Evolutionary conservation across 805 yeast species (phyloP).

Genomic region (Isabelozyma rhagii): DNA sequence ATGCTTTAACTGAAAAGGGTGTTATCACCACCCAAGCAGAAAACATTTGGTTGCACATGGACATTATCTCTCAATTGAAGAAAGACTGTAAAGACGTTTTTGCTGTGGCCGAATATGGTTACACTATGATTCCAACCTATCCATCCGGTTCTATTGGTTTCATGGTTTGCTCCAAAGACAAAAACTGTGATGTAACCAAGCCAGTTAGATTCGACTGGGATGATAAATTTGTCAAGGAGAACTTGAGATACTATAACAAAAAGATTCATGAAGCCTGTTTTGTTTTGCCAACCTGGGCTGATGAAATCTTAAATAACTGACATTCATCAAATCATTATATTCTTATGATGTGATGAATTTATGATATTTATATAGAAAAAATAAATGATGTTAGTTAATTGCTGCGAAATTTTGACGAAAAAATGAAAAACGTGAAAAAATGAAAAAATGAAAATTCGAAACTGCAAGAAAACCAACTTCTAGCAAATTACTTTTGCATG

Average conservation of each 20-base stretch:
- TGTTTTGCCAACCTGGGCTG: slow-evolving; percentile 90
- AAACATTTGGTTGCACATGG: slow-evolving; percentile 88
- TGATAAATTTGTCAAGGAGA: slow-evolving; percentile 56
- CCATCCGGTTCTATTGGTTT: slow-evolving; percentile 98
- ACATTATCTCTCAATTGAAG: slow-evolving; percentile 77
- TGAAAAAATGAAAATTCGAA: no score
- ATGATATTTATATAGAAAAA: neutral
- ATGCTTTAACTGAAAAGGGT: slow-evolving; percentile 91
- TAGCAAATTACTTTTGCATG: no score
- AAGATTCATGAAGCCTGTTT: slow-evolving; percentile 85
- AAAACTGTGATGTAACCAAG: slow-evolving; percentile 55
- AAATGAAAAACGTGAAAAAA: neutral
- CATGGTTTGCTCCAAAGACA: slow-evolving; percentile 88
- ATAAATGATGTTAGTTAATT: neutral
- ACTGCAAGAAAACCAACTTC: no score
- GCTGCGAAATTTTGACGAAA: neutral
- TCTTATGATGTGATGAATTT: neutral
- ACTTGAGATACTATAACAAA: slow-evolving; percentile 79
- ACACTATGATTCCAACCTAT: slow-evolving; percentile 92
- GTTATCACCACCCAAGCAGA: slow-evolving; percentile 94
- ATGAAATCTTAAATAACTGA: slow-evolving; percentile 36
- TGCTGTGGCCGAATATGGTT: slow-evolving; percentile 89
- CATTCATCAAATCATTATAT: neutral
- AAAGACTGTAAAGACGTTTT: slow-evolving; percentile 78
- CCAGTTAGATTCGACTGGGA: slow-evolving; percentile 65